These are phyloP conservation scores for Leccinum griseonigrum DNA, from an alignment of 1,284 basidiomycete species.

Conservation along the genomic window DNA sequence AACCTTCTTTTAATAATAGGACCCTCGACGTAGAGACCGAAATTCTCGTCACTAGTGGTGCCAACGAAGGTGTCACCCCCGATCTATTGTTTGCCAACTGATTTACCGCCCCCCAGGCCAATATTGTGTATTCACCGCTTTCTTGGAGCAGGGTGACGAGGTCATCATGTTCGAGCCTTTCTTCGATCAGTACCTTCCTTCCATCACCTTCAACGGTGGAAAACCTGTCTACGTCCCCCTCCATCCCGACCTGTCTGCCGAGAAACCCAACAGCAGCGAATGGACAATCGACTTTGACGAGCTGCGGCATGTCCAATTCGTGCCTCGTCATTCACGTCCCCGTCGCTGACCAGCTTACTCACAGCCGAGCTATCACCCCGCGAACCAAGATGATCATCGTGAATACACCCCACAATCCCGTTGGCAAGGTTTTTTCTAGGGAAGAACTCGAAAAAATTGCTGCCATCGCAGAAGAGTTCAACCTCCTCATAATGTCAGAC, in stretches of 20 bases:
- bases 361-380: conserved; percentile 76
- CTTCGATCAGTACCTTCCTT: conserved; percentile 96
- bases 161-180: conserved; percentile 99
- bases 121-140: conserved; percentile 88
- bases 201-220: conserved; percentile 90
- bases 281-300: conserved; percentile 89
- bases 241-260: conserved; percentile 70
- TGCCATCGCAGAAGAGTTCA: conserved; percentile 85
- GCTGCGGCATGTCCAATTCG: conserved; percentile 55
- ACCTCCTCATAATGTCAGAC: conserved; percentile 91
- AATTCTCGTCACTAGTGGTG: conserved; percentile 93
- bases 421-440: conserved; percentile 91
- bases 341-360: background rate
- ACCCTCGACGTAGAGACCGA: conserved; percentile 84
- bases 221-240: conserved; percentile 94
- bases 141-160: conserved; percentile 88
- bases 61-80: conserved; percentile 77
- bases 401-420: conserved; percentile 95
- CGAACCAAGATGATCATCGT: conserved; percentile 91
- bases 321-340: background rate
- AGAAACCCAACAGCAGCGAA: conserved; percentile 66
- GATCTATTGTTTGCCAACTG: background rate
- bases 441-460: conserved; percentile 85
- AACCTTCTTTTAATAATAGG: conserved; percentile 60
- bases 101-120: conserved; percentile 49